Conservation (phyloP, 257 asterid species). For the Gynochthodes officinalis region DNA sequence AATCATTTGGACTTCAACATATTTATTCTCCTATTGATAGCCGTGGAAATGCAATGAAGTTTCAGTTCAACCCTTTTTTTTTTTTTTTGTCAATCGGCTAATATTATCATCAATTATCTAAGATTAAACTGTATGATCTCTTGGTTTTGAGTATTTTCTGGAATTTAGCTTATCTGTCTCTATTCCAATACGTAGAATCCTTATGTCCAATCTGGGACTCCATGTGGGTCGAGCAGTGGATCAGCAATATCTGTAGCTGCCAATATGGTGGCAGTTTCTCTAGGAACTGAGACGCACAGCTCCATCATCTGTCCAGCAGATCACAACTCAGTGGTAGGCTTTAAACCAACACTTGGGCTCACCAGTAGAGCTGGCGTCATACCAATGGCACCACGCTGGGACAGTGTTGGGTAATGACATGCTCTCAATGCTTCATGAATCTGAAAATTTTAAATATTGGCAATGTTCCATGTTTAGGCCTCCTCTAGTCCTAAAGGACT, state of each 20-base stretch:
- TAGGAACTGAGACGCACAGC: constrained; percentile 71
- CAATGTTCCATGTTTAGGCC: background rate
- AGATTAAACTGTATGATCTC: background rate
- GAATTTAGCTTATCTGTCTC: background rate
- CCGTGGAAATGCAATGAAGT: background rate
- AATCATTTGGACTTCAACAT: too few relatives aligned
- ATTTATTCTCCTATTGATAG: background rate
- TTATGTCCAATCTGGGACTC: constrained; percentile 39
- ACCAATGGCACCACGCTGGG: constrained; percentile 59
- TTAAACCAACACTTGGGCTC: constrained; percentile 67
- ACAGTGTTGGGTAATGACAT: constrained; percentile 47
- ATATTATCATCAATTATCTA: too few relatives aligned
- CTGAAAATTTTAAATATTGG: background rate
- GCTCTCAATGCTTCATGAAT: constrained; percentile 1
- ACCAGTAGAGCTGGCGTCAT: constrained; percentile 68
- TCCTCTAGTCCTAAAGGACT: background rate
- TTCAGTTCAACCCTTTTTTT: background rate
- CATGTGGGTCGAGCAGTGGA: constrained; percentile 75
- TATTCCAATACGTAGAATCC: constrained; percentile 46
- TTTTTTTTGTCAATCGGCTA: background rate
- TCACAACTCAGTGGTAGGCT: constrained; percentile 53
- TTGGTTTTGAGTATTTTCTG: background rate
- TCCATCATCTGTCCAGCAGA: constrained; percentile 65
- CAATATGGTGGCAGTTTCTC: constrained; percentile 55
- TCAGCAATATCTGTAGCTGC: constrained; percentile 73